phyloP scores from a whole-genome alignment of 106 monocot species.

The Dendrobium nobile region DNA sequence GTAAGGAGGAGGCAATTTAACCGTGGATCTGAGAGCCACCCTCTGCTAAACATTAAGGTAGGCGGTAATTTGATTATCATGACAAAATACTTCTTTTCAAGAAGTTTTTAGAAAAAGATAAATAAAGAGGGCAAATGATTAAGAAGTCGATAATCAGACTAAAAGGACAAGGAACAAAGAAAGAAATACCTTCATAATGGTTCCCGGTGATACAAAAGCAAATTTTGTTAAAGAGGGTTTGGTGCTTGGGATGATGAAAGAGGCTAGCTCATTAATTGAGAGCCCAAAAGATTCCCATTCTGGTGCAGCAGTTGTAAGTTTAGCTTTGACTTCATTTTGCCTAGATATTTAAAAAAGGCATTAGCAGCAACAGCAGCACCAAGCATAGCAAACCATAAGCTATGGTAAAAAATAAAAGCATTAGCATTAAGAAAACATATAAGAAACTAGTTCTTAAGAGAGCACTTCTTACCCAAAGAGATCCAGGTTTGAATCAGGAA shows the following conservation, averaged over 20 bases:
- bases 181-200: constrained; percentile 52
- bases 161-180: not conserved
- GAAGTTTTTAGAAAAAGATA: not conserved
- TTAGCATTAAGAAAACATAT: not conserved
- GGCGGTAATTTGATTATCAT: not conserved
- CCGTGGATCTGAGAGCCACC: not conserved
- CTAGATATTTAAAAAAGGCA: constrained; percentile 20
- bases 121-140: not conserved
- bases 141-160: not conserved
- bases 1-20: not conserved
- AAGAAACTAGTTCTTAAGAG: not conserved
- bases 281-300: constrained; percentile 18
- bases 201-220: constrained; percentile 45
- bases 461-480: constrained; percentile 49
- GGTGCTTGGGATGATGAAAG: constrained; percentile 49
- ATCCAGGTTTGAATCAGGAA: constrained; percentile 50
- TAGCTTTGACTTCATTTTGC: constrained; percentile 52
- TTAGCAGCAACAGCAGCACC: not conserved
- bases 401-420: not conserved
- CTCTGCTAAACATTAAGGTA: not conserved
- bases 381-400: not conserved
- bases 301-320: constrained; percentile 17
- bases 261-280: constrained; percentile 31
- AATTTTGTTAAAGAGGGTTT: constrained; percentile 46
- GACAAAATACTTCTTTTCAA: not conserved